Base-by-base conservation (phyloP, 2,329 filamentous ascomycete genomes). In the Xylaria sp. region DNA sequence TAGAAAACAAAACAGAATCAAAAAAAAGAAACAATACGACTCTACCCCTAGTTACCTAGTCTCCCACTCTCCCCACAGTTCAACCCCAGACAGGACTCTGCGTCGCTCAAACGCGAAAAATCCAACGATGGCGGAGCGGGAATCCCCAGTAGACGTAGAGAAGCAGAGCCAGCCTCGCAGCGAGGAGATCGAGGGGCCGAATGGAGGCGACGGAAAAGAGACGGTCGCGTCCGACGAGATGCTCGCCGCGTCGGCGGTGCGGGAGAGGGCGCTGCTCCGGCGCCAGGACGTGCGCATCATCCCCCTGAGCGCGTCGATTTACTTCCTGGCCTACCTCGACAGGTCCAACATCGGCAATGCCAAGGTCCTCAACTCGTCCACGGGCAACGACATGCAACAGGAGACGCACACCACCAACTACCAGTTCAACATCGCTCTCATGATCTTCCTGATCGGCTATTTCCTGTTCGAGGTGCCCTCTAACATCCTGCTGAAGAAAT, bases 401-500 rank as follows among this genome's bases (percentile, higher is more conserved):
- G 75, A 78, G 60, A 79, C 77, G 4, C 71, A 75, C 54, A 76
- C 79, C 32, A 73, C 70, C 19, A 71, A 72, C 19, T 73, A 75
- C 58, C 66, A 81, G 61, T 81, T 79, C 65, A 77, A 75, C 24
- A 75, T 81, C 36, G 79, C 79, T 7, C 71, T 82, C 58, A 81
- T 81, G 78, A 73, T 81, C 30, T 80, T 80, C 64, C 71, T 78
- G 12, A 74, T 78, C 39, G 76, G 76, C 19, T 78, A 78, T 53
- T 78, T 78, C 69, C 53, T 85, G 51, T 90, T 91, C 76, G 89
- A 92, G 75, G 85, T 91, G 5, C 89, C 89, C 0, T 89, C 86
- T 64, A 92, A 91, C 74, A 83, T 90, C 45, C 80, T 91, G n/a
- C 82, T 91, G 64, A 90, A 90, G 79, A 88, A 87, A 75, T 80